Base-by-base conservation (phyloP, 2,329 filamentous ascomycete genomes). In the Aspergillus eucalypticola region DNA sequence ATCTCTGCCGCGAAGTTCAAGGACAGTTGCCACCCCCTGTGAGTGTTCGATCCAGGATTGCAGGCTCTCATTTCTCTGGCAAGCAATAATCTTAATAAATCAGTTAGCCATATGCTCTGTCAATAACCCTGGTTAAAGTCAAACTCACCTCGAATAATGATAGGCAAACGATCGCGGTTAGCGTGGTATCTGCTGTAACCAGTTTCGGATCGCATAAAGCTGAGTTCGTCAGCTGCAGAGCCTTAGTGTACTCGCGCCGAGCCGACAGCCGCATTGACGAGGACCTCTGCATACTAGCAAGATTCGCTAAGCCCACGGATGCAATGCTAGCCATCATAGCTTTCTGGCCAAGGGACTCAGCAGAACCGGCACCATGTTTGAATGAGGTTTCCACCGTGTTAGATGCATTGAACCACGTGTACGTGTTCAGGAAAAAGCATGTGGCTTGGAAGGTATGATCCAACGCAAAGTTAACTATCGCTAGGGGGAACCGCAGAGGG, bases 271-370 rank as follows among this genome's bases (percentile, higher is more conserved):
- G 53, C 17, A 46, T 19, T 6, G 53, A 44, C 3, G n/a, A 41
- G 19, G 53, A 44, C n/a, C 27, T 44, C 8, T 44, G 25, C 11
- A 44, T 39, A 15, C 29, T 55, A 4, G 53, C 53, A 11, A 55
- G 25, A 46, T 55, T 55, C 13, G 39, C 53, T 15, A 55, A 39
- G 5, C 53, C 53, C 39, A 55, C 53, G 5, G 53, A 55, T 21
- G 53, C 53, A 19, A 55, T 46, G 10, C 53, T 27, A 15, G 53
- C 29, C 53, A 55, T 55, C 53, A 55, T 55, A 23, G 53, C 53
- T 35, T 46, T 35, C 39, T 55, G 23, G 23, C 41, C 41, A 17
- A 46, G 27, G 23, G 53, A 8, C 25, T 29, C 23, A 7, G 46
- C n/a, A 3, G 46, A n/a, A 4, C 15, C 46, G 5, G 19, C 8